These are phyloP conservation scores for Paecilomyces fulvus DNA, from an alignment of 2,329 filamentous ascomycete species.

Conservation along the genomic window DNA sequence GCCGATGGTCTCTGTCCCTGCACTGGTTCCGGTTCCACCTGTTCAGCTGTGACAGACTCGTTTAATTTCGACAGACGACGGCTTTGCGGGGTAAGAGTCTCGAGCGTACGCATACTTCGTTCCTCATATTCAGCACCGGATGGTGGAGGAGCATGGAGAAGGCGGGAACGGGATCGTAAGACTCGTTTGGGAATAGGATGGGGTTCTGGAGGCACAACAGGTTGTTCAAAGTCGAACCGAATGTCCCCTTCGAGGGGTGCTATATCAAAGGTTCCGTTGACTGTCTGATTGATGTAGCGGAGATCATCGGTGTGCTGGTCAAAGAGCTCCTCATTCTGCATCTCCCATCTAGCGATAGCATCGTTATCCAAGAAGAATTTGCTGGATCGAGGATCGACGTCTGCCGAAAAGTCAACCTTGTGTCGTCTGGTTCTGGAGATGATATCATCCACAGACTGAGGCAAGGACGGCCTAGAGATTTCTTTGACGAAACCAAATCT, in stretches of 20 bases:
- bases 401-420: constrained; percentile 7
- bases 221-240: constrained; percentile 22
- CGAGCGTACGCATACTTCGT: neutral
- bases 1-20: constrained; percentile 1
- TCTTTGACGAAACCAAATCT: constrained; percentile 1
- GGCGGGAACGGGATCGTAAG: neutral
- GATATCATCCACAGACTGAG: constrained; percentile 24
- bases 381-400: constrained; percentile 15
- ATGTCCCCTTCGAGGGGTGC: constrained; percentile 24
- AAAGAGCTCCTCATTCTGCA: constrained; percentile 21
- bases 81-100: constrained; percentile 6
- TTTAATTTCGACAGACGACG: constrained; percentile 21
- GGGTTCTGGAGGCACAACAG: constrained; percentile 1
- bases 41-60: constrained; percentile 7
- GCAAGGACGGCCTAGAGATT: constrained; percentile 7
- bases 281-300: constrained; percentile 31
- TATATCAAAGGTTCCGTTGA: constrained; percentile 21
- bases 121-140: neutral
- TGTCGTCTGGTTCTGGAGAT: constrained; percentile 12
- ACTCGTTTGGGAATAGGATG: constrained; percentile 3
- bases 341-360: constrained; percentile 30
- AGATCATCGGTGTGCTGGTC: constrained; percentile 13
- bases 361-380: constrained; percentile 23
- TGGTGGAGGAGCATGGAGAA: neutral
- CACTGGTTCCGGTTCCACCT: constrained; percentile 9